Conservation (phyloP, 108 stramenopile species). For the Schizochytrium sp. region DNA sequence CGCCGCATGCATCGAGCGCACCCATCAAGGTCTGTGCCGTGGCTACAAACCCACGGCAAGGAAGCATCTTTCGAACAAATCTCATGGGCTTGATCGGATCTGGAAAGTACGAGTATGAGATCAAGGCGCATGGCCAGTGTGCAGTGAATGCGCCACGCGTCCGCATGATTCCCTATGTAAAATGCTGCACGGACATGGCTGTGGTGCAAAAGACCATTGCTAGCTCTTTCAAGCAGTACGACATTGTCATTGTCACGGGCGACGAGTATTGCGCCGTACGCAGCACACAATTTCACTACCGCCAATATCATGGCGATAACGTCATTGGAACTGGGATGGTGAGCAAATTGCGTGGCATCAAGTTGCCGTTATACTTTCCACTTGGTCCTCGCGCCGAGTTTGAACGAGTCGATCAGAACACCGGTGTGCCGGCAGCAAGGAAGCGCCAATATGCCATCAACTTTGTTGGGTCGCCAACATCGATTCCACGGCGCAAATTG, state of each 20-base stretch:
- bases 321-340: background rate
- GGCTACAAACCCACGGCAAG: background rate
- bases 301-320: background rate
- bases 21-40: background rate
- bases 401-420: background rate
- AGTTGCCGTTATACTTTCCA: background rate
- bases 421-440: background rate
- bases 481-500: background rate
- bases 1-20: too few species aligned
- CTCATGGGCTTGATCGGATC: background rate
- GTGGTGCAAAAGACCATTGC: background rate
- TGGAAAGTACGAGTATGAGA: background rate
- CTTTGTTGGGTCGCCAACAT: background rate
- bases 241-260: constrained; percentile 16
- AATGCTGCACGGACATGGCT: constrained; percentile 2
- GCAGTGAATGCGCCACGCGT: background rate
- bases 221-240: background rate
- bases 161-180: constrained; percentile 1
- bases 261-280: constrained; percentile 10
- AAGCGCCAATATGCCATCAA: background rate
- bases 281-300: background rate
- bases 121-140: background rate
- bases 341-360: background rate
- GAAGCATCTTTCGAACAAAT: background rate
- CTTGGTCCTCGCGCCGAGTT: background rate